Conservation (phyloP, 2,329 filamentous ascomycete species). For the Dothideomycetes sp. region DNA sequence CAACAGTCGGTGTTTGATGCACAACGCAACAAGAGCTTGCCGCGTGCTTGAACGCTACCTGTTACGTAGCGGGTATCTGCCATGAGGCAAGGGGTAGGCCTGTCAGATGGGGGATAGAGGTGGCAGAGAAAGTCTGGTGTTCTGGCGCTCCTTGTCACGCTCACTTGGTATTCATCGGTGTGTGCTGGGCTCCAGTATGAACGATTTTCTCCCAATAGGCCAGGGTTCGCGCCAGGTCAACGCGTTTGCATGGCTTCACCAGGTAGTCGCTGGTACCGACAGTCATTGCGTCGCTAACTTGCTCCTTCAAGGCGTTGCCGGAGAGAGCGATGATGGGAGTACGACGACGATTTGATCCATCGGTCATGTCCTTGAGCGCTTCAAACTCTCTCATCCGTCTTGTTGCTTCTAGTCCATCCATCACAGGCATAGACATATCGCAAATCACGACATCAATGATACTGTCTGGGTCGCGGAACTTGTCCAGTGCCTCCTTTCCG, state of each 20-base stretch:
- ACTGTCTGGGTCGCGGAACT: neutral
- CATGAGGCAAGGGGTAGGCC: too few relatives aligned
- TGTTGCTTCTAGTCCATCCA: constrained; percentile 9
- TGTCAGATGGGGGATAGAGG: too few relatives aligned
- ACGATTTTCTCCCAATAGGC: constrained; percentile 6
- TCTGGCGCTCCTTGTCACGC: neutral
- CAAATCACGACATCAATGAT: constrained; percentile 5
- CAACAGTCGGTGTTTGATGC: too few relatives aligned
- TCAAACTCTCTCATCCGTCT: constrained; percentile 6
- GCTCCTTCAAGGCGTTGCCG: constrained; percentile 9
- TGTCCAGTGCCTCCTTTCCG: constrained; percentile 8
- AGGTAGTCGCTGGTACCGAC: constrained; percentile 9
- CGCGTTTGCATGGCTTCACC: constrained; percentile 9
- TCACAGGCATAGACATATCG: constrained; percentile 9
- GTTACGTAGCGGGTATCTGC: too few relatives aligned
- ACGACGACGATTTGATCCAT: neutral
- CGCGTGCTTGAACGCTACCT: too few relatives aligned
- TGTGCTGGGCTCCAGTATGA: constrained; percentile 5
- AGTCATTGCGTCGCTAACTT: constrained; percentile 6
- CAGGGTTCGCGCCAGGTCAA: constrained; percentile 3
- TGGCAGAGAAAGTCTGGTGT: too few relatives aligned
- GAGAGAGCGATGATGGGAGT: constrained; percentile 9
- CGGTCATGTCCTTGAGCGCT: neutral
- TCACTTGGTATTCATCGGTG: constrained; percentile 2
- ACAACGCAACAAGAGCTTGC: too few relatives aligned